These are phyloP conservation scores for Cyclocybe cylindracea DNA, from an alignment of 768 basidiomycete species.

Conservation along the genomic window DNA sequence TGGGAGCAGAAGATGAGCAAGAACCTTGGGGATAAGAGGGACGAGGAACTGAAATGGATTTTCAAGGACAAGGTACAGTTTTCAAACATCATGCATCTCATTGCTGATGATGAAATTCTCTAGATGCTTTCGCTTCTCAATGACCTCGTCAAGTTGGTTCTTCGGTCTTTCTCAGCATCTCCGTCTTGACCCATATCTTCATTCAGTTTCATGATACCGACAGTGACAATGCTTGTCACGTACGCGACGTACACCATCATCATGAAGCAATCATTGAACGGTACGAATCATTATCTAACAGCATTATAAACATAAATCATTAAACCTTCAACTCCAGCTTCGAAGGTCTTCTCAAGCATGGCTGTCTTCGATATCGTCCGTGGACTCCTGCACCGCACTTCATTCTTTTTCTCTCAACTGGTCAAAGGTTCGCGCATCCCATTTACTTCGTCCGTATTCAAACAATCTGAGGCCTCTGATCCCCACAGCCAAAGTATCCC, in stretches of 20 bases:
- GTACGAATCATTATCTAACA: constrained; percentile 5
- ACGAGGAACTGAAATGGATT: constrained; percentile 61
- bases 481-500: constrained; percentile 50
- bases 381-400: constrained; percentile 42
- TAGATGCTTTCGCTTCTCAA: constrained; percentile 38
- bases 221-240: constrained; percentile 65
- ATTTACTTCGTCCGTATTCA: background rate
- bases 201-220: constrained; percentile 56
- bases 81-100: background rate
- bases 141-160: constrained; percentile 48
- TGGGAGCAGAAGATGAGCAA: constrained; percentile 63
- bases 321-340: constrained; percentile 29
- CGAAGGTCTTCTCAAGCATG: constrained; percentile 57
- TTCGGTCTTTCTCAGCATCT: background rate
- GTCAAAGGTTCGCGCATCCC: constrained; percentile 27
- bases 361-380: constrained; percentile 65
- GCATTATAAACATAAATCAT: constrained; percentile 18
- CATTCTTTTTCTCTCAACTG: constrained; percentile 20
- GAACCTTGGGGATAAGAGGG: constrained; percentile 56
- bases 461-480: background rate
- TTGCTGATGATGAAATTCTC: background rate
- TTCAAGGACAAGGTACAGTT: constrained; percentile 41
- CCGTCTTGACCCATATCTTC: background rate
- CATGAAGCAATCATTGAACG: constrained; percentile 22
- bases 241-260: constrained; percentile 55